Evolutionary conservation across 2,329 filamentous ascomycete species (phyloP).

Genomic region (Penicillium hesseltinei): DNA sequence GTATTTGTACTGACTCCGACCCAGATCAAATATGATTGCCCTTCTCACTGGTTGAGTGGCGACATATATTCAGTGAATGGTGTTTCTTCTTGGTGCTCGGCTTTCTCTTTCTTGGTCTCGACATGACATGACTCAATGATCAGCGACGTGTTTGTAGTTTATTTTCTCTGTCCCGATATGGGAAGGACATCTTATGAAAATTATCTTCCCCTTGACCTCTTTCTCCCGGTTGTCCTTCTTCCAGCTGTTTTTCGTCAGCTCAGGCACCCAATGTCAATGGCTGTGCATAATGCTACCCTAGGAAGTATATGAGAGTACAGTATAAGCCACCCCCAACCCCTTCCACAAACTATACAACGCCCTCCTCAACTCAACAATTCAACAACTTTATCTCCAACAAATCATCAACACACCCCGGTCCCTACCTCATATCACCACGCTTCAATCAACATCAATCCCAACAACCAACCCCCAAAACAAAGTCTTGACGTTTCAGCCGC

Average conservation of each 20-base stretch:
- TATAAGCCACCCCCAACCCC: neutral
- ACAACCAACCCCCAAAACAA: neutral
- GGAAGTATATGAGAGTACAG: neutral
- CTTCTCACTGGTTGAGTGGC: slow-evolving; percentile 7
- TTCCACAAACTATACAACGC: neutral
- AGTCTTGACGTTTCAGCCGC: slow-evolving; percentile 7
- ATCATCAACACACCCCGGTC: neutral
- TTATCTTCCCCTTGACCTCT: neutral
- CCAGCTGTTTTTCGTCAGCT: neutral
- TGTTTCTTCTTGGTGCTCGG: neutral
- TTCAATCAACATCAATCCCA: neutral
- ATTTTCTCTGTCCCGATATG: slow-evolving; percentile 9
- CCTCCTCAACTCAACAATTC: neutral
- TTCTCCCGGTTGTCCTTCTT: neutral
- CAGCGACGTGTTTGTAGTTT: slow-evolving; percentile 26
- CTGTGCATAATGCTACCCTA: neutral
- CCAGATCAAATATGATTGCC: slow-evolving; percentile 22
- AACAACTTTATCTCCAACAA: neutral
- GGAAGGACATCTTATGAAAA: slow-evolving; percentile 9
- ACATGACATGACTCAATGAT: slow-evolving; percentile 29
- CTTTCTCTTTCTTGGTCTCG: slow-evolving; percentile 4
- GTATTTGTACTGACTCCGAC: slow-evolving; percentile 5
- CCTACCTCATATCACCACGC: neutral
- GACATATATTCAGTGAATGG: slow-evolving; percentile 1
- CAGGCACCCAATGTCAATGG: neutral